Evolutionary conservation across 1,284 basidiomycete genomes (phyloP).

Genomic region (Sanghuangporus baumii): DNA sequence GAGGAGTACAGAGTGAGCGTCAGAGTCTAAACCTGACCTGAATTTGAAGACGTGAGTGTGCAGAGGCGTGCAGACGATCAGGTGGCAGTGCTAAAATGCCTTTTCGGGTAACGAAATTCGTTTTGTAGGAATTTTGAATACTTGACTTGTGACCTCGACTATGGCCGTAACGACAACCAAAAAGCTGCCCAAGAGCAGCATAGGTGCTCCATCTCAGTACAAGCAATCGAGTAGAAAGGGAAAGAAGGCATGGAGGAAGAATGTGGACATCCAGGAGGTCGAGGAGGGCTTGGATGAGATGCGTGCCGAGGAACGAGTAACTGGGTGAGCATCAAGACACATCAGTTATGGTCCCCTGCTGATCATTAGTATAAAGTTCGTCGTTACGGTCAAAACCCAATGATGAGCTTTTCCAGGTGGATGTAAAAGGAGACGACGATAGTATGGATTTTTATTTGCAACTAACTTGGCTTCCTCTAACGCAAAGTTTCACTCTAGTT

Average conservation of each 20-base stretch:
- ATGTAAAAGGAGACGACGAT: constrained; percentile 73
- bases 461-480: not conserved
- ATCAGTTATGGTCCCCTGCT: not conserved
- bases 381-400: constrained; percentile 60
- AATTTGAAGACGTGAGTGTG: not conserved
- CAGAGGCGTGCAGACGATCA: not conserved
- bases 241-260: constrained; percentile 91
- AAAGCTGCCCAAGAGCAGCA: constrained; percentile 26
- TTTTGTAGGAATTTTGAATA: not conserved
- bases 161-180: constrained; percentile 3
- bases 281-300: constrained; percentile 71
- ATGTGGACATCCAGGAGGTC: constrained; percentile 75
- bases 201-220: constrained; percentile 49
- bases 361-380: constrained; percentile 34
- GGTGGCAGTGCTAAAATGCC: not conserved
- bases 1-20: not conserved
- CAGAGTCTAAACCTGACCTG: not conserved
- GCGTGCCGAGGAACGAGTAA: constrained; percentile 71
- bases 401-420: constrained; percentile 73
- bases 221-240: constrained; percentile 80
- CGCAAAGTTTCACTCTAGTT: constrained; percentile 34
- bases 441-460: constrained; percentile 36
- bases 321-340: constrained; percentile 48
- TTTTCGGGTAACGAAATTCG: not conserved
- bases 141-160: not conserved